Evolutionary conservation across 2,329 filamentous ascomycete species (phyloP), one percentile per base, ranked within the genome.

Genomic region (Penicillium sp.): DNA sequence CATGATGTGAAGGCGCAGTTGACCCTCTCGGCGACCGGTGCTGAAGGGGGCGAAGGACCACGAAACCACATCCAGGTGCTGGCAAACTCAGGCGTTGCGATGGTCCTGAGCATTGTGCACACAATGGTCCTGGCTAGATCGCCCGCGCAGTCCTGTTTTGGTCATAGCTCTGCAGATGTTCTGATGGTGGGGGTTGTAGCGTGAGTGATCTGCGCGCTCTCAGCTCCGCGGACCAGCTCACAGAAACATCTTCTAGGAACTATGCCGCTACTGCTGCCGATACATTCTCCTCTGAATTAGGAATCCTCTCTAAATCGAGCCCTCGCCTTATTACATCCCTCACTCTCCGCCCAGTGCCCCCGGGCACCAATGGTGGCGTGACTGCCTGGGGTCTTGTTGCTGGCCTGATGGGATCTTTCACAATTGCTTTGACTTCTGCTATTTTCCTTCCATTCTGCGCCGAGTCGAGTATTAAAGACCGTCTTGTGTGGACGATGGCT

Each of bases 271-370:
- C 95, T 9, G 85, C 90, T 18, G 90, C 93, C 45, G 94, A 99
- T 71, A 99, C 94, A 0, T 94, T 96, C 70, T 92, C 89, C 52
- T 96, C 91, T 10, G 94, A 99, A 76, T 85, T 99, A 18, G 94
- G 94, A 13, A 99, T 99, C 51, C 79, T 99, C 12, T 88, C 92
- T 6, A 83, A 80, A 53, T 81, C 81, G 23, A 77, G 83, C 42
- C 94, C 94, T 8, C 85, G 92, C 33, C 83, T 99, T 34, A 93
- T 99, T 68, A 96, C 90, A 4, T 92, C 89, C 13, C 84, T 81
- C 15, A 85, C 75, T 4, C 80, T 94, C 65, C 86, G 88, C 53
- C 81, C 84, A 58, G 94, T 97, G 0, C 92, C 94, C 0, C 87
- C 84, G 1, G 94, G 94, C 45, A 97, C 94, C 39, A 99, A 99